Evolutionary conservation across 306 rosid genomes (phyloP).

Genomic region (Macrotyloma uniflorum): DNA sequence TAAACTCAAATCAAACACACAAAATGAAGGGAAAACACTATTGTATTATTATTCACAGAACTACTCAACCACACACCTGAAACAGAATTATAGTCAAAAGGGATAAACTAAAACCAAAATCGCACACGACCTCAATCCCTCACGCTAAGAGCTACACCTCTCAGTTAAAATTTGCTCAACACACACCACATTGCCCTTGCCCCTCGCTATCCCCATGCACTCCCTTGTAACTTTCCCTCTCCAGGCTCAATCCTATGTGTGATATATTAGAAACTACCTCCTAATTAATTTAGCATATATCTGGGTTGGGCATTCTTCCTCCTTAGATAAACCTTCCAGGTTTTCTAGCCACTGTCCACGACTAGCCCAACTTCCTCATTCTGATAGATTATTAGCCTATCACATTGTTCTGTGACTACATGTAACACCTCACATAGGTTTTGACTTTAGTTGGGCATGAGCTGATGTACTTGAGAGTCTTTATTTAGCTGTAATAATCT

Average conservation of each 20-base stretch:
- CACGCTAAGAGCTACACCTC: background rate
- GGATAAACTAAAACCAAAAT: background rate
- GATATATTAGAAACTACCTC: background rate
- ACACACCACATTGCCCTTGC: background rate
- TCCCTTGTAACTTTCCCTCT: background rate
- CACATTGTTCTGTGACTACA: background rate
- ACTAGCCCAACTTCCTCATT: background rate
- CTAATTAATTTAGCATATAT: background rate
- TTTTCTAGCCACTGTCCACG: background rate
- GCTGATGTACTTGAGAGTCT: background rate
- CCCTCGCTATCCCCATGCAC: background rate
- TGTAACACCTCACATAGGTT: background rate
- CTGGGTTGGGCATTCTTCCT: background rate
- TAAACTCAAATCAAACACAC: background rate
- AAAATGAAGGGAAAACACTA: background rate
- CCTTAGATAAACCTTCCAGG: background rate
- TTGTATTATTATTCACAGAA: background rate
- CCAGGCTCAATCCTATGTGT: background rate
- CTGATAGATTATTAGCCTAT: background rate
- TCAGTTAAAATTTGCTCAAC: background rate
- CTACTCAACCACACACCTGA: background rate
- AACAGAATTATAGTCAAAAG: background rate
- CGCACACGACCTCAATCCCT: background rate
- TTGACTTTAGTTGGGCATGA: background rate
- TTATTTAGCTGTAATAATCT: slow-evolving; percentile 14